Percentiles rank a stretch among this genome's conserved stretches.
These are phyloP conservation scores for Purpureocillium takamizusanense DNA, from an alignment of 2,329 filamentous ascomycete genomes.

Conservation along the genomic window DNA sequence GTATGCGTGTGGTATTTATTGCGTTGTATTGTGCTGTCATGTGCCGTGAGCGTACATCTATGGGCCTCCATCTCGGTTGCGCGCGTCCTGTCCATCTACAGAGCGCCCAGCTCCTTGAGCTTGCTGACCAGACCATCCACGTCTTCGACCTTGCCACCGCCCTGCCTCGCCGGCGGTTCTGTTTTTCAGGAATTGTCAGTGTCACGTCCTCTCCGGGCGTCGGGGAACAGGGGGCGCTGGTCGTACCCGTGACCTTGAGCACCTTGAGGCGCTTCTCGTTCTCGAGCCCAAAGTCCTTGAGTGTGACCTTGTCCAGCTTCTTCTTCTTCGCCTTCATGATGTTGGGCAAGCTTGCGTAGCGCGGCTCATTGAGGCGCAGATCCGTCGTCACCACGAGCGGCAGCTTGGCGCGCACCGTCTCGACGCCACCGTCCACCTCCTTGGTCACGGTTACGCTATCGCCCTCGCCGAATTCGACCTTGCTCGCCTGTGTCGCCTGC, in stretches of 20 bases:
- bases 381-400: constrained; percentile 95
- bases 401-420: constrained; percentile 77
- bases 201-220: too few relatives aligned
- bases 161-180: constrained; percentile 82
- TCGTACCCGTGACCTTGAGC: constrained; percentile 74
- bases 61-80: background rate
- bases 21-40: too few relatives aligned
- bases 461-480: constrained; percentile 65
- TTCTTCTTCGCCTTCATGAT: constrained; percentile 99
- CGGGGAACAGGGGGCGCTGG: background rate
- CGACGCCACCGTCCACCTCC: constrained; percentile 92
- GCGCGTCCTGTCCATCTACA: constrained; percentile 41
- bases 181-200: constrained; percentile 10
- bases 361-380: constrained; percentile 84
- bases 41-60: background rate
- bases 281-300: constrained; percentile 74
- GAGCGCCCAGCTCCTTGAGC: constrained; percentile 89
- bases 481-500: constrained; percentile 88
- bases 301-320: constrained; percentile 83
- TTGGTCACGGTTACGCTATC: constrained; percentile 69
- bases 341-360: constrained; percentile 91
- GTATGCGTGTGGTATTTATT: too few relatives aligned
- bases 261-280: constrained; percentile 73
- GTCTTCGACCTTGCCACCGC: constrained; percentile 94
- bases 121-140: constrained; percentile 90